Evolutionary conservation across 2,329 filamentous ascomycete species (phyloP).

Genomic region (Camptophora hylomeconis): DNA sequence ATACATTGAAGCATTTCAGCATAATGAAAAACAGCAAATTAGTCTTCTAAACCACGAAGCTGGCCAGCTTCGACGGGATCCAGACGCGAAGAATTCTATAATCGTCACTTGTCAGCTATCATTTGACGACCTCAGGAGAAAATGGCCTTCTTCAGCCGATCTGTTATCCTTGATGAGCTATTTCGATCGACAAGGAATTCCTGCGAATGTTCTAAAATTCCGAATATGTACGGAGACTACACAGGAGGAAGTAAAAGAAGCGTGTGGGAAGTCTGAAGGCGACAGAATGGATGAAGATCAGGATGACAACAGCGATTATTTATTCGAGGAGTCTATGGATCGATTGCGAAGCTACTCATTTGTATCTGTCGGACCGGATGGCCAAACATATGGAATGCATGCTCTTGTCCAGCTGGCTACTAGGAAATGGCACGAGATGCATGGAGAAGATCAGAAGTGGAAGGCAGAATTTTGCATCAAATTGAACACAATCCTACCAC

Average conservation of each 20-base stretch:
- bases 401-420: conserved; percentile 6
- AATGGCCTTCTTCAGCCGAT: conserved; percentile 10
- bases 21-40: conserved; percentile 1
- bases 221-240: too few species aligned
- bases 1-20: conserved; percentile 16
- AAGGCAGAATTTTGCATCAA: conserved; percentile 13
- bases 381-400: conserved; percentile 5
- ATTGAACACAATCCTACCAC: conserved; percentile 13
- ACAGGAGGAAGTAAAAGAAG: neutral
- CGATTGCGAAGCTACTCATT: conserved; percentile 17
- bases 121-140: conserved; percentile 20
- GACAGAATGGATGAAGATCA: conserved; percentile 3
- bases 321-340: conserved; percentile 17
- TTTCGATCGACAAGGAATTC: conserved; percentile 13
- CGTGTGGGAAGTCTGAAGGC: neutral
- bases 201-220: conserved; percentile 6
- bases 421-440: conserved; percentile 16
- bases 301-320: conserved; percentile 2
- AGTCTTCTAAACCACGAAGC: conserved; percentile 1
- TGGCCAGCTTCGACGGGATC: conserved; percentile 1
- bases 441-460: conserved; percentile 18
- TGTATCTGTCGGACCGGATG: conserved; percentile 8
- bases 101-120: conserved; percentile 23
- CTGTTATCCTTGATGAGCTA: conserved; percentile 14
- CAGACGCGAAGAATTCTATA: conserved; percentile 14